phyloP scores from a whole-genome alignment of 108 stramenopile genomes.

The Cyclotella kingstonii region DNA sequence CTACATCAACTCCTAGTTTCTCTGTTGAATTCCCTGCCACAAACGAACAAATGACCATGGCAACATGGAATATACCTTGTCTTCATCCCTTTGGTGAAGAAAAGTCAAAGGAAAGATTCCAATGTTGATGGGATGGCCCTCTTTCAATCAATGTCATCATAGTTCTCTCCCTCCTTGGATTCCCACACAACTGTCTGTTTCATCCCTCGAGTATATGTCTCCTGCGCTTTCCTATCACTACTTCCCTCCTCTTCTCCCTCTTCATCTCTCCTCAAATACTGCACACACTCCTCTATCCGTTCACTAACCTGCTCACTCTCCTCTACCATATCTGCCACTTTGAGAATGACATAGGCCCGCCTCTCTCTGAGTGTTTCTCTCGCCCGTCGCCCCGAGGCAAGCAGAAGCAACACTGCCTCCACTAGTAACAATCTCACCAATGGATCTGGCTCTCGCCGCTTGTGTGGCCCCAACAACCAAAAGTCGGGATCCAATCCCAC shows the following conservation, averaged over 20 bases:
- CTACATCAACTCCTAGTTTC: too few relatives aligned
- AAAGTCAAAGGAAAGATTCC: too few relatives aligned
- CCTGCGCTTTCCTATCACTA: constrained; percentile 64
- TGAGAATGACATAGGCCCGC: constrained; percentile 74
- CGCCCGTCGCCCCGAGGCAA: constrained; percentile 65
- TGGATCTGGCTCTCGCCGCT: constrained; percentile 68
- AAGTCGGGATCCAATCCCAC: constrained; percentile 82
- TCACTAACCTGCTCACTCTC: constrained; percentile 81
- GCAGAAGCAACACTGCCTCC: constrained; percentile 69
- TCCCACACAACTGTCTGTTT: not conserved
- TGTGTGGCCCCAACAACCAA: constrained; percentile 83
- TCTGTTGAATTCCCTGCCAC: too few relatives aligned
- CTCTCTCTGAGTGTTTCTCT: constrained; percentile 65
- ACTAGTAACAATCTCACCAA: constrained; percentile 59
- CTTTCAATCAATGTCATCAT: constrained; percentile 45
- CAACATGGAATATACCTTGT: too few relatives aligned
- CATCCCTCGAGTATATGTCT: constrained; percentile 43
- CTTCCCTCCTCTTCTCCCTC: constrained; percentile 81
- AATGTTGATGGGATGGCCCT: too few relatives aligned
- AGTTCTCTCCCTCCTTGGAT: constrained; percentile 18
- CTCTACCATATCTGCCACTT: constrained; percentile 84
- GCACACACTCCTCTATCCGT: constrained; percentile 81
- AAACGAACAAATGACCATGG: too few relatives aligned
- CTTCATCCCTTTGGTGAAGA: too few relatives aligned
- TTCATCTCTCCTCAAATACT: constrained; percentile 85